Conservation (phyloP, 192 early-diverging fungal species). For the Coemansia sp. region DNA sequence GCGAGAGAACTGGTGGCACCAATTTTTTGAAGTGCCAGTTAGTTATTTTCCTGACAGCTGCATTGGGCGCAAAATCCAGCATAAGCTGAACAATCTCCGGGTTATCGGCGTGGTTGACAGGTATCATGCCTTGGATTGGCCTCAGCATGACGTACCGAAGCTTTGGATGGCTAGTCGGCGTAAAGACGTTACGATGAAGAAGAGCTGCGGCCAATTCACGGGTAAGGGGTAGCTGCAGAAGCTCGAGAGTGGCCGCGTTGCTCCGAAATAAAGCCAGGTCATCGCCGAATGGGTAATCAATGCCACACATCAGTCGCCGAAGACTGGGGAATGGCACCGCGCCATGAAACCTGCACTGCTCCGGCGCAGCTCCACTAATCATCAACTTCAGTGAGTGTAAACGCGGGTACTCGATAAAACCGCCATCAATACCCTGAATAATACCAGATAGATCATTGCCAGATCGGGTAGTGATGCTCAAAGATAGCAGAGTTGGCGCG, state of each 20-base stretch:
- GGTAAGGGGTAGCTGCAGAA: neutral
- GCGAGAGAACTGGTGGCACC: neutral
- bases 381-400: neutral
- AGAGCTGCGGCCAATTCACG: neutral
- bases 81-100: neutral
- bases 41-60: neutral
- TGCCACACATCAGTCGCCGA: neutral
- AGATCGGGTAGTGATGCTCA: neutral
- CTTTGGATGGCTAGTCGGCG: neutral
- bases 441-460: neutral
- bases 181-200: neutral
- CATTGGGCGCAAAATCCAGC: neutral
- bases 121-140: neutral
- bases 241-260: neutral
- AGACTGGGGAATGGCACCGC: constrained; percentile 8
- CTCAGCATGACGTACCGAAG: neutral
- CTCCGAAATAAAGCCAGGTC: neutral
- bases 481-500: neutral
- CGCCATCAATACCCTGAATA: neutral
- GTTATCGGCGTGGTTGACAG: neutral
- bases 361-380: neutral
- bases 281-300: constrained; percentile 3
- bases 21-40: neutral
- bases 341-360: no score
- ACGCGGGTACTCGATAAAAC: neutral